phyloP scores from a whole-genome alignment of 495 filamentous ascomycete species.

The Clohesyomyces aquaticus region DNA sequence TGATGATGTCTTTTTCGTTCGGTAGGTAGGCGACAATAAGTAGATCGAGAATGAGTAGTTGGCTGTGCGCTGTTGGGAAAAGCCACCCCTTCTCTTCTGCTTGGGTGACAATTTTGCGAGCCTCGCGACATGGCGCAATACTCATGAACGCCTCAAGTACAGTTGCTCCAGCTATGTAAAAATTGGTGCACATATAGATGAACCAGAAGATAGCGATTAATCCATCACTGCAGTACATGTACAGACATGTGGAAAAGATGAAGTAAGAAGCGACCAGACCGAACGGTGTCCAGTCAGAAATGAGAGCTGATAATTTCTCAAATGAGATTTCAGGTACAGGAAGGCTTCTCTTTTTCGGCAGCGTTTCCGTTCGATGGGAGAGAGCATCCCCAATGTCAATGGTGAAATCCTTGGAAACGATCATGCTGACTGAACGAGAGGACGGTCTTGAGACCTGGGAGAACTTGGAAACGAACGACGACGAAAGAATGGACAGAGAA shows the following conservation, averaged over 20 bases:
- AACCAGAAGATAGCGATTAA: constrained; percentile 47
- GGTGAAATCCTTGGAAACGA: constrained; percentile 28
- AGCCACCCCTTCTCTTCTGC: constrained; percentile 45
- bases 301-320: constrained; percentile 32
- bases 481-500: constrained; percentile 11
- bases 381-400: constrained; percentile 27
- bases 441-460: constrained; percentile 1
- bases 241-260: constrained; percentile 46
- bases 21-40: constrained; percentile 52
- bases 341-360: constrained; percentile 1
- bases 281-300: constrained; percentile 49
- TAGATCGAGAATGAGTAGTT: constrained; percentile 48
- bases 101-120: constrained; percentile 42
- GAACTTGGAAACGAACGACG: background rate
- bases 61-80: constrained; percentile 47
- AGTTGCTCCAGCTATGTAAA: constrained; percentile 47
- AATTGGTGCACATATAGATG: constrained; percentile 47
- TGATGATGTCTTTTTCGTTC: constrained; percentile 52
- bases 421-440: constrained; percentile 17
- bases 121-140: constrained; percentile 42
- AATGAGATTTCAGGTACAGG: constrained; percentile 3
- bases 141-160: constrained; percentile 49
- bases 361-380: constrained; percentile 1
- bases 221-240: constrained; percentile 44
- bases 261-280: constrained; percentile 48